Conservation (phyloP, 306 rosid genomes). For the Lupinus albus region DNA sequence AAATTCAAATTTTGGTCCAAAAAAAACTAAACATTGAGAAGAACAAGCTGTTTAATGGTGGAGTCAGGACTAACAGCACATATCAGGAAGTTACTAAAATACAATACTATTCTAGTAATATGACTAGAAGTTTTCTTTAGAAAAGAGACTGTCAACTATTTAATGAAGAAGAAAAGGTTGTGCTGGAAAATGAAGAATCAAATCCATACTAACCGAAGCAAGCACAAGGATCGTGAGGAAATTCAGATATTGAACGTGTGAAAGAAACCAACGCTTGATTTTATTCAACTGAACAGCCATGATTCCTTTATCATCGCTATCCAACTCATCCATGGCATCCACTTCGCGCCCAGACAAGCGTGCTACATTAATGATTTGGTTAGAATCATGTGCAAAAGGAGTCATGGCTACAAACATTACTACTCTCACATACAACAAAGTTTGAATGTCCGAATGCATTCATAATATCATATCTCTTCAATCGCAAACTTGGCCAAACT, state of each 20-base stretch:
- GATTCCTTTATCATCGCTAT: constrained; percentile 64
- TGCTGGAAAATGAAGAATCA: constrained; percentile 33
- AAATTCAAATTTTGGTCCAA: constrained; percentile 4
- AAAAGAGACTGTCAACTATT: constrained; percentile 3
- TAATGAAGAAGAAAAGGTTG: constrained; percentile 1
- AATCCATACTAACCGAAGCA: constrained; percentile 88
- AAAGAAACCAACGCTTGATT: constrained; percentile 72
- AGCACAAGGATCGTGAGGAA: constrained; percentile 78
- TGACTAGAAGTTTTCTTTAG: not conserved
- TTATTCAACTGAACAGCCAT: constrained; percentile 50
- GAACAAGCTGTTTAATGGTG: constrained; percentile 9
- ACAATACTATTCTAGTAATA: constrained; percentile 9
- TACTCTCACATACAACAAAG: constrained; percentile 1
- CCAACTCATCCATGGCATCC: constrained; percentile 75
- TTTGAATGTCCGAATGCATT: constrained; percentile 6
- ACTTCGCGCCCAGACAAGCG: constrained; percentile 65
- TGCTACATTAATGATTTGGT: constrained; percentile 55
- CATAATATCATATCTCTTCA: not conserved
- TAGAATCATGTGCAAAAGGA: constrained; percentile 35
- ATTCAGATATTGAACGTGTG: constrained; percentile 86
- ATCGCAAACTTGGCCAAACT: not conserved
- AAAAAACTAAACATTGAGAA: constrained; percentile 3
- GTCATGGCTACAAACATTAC: not conserved
- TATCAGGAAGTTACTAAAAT: constrained; percentile 7
- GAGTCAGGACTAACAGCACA: constrained; percentile 18